phyloP scores from a whole-genome alignment of 257 asterid species.

The Solanum sejunctum region DNA sequence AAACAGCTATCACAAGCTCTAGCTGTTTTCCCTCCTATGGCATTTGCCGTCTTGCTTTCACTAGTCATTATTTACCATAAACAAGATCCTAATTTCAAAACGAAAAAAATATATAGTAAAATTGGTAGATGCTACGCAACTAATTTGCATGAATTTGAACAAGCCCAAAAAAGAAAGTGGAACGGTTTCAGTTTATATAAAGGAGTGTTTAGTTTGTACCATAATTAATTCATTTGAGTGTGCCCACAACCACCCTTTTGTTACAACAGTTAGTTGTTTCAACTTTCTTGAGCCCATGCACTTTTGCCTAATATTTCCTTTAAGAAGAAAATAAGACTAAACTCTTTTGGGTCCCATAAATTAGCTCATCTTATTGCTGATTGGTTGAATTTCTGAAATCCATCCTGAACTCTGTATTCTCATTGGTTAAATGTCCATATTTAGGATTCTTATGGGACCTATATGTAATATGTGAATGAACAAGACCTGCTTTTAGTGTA shows the following conservation, averaged over 20 bases:
- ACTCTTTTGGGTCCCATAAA: slow-evolving; percentile 13
- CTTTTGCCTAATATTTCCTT: slow-evolving; percentile 6
- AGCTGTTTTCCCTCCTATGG: slow-evolving; percentile 42
- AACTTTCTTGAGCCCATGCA: background rate
- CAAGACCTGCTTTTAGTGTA: slow-evolving; percentile 11
- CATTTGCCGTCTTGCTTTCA: slow-evolving; percentile 36
- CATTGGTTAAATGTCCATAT: slow-evolving; percentile 30
- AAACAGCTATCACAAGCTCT: slow-evolving; percentile 68
- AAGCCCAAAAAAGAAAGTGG: background rate
- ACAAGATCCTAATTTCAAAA: background rate
- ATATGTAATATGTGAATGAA: background rate
- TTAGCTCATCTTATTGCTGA: slow-evolving; percentile 18
- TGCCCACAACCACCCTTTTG: slow-evolving; percentile 1
- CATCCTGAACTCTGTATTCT: slow-evolving; percentile 23
- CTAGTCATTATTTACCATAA: slow-evolving; percentile 6
- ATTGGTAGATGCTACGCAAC: background rate
- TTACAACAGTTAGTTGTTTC: background rate
- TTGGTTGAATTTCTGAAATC: slow-evolving; percentile 25
- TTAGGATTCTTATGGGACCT: slow-evolving; percentile 40
- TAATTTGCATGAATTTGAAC: background rate
- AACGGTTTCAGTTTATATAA: background rate
- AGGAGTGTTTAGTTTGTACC: background rate
- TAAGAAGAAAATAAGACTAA: background rate
- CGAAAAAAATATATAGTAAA: background rate
- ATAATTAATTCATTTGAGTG: background rate